Evolutionary conservation across 352 stramenopile species (phyloP), one percentile per base, ranked within the genome.

Genomic region (Elongisporangium undulatum): DNA sequence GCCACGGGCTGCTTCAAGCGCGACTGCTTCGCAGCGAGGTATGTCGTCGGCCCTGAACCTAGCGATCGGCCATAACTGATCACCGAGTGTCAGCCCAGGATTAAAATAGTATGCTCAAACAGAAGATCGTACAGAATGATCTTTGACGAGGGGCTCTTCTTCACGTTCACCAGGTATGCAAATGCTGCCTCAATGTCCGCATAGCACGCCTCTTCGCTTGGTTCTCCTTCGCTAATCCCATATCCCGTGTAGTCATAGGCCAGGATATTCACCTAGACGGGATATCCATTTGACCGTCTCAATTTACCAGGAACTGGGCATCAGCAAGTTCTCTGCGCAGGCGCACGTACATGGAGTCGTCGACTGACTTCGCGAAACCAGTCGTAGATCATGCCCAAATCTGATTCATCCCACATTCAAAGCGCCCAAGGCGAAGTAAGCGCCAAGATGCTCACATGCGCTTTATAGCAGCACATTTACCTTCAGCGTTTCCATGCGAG

Each of bases 201-300:
- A 71, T 98, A 99, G 59, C 94, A 98, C 29, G 93, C 87, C 59
- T 98, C 82, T 85, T 99, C 94, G 56, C 81, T 92, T 2, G 95
- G 92, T 23, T 85, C 76, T 21, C 96, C 94, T 62, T 96, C 92
- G 55, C 88, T 97, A 53, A 98, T 98, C 20, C 97, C 97, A 56
- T 99, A 99, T 0, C 97, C 97, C 16, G 95, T 97, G 74, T 99
- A 99, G 77, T 99, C 84, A 62, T 96, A 97, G 49, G 85, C 87
- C 71, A 97, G 85, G 34, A 97, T 75, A 55, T 97, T 96, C 22
- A 87, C 75, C 76, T 92, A 58, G 22, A 59, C 5, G 26, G 45
- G 13, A 49, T 26, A 50, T 23, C 49, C 7, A 53, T 45, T 53
- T 54, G 5, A 48, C 8, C 61, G 17, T 49, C 15, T 12, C 10